Conservation (phyloP, 345 rosid species). For the Rhodamnia argentea region DNA sequence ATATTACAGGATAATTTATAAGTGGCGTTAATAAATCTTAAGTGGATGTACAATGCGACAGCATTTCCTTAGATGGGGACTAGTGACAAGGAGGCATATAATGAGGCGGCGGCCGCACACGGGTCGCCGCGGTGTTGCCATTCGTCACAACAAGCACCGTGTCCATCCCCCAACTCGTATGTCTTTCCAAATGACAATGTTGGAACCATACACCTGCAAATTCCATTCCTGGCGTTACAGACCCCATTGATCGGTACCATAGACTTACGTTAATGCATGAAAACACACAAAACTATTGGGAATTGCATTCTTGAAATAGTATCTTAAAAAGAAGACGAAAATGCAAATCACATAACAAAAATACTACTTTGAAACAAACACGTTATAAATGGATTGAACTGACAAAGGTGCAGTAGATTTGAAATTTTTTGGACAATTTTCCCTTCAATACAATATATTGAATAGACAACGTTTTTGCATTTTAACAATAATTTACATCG, state of each 20-base stretch:
- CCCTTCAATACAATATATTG: too few species aligned
- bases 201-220: neutral
- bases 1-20: neutral
- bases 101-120: neutral
- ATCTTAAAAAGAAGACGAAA: neutral
- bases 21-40: neutral
- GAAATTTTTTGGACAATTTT: too few species aligned
- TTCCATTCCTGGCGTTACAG: neutral
- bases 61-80: neutral
- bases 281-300: neutral
- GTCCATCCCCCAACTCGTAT: slow-evolving; percentile 6
- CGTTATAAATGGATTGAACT: too few species aligned
- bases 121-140: neutral
- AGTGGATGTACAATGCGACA: neutral
- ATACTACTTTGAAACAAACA: too few species aligned
- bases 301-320: neutral
- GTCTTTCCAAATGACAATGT: neutral
- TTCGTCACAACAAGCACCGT: slow-evolving; percentile 3
- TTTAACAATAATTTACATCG: too few species aligned
- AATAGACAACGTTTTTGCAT: too few species aligned
- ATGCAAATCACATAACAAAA: too few species aligned
- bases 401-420: too few species aligned
- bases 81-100: slow-evolving; percentile 3
- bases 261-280: neutral
- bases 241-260: neutral